Evolutionary conservation across 2,329 filamentous ascomycete species (phyloP), one percentile per base, ranked within the genome.

Genomic region (Piedraia hortae): DNA sequence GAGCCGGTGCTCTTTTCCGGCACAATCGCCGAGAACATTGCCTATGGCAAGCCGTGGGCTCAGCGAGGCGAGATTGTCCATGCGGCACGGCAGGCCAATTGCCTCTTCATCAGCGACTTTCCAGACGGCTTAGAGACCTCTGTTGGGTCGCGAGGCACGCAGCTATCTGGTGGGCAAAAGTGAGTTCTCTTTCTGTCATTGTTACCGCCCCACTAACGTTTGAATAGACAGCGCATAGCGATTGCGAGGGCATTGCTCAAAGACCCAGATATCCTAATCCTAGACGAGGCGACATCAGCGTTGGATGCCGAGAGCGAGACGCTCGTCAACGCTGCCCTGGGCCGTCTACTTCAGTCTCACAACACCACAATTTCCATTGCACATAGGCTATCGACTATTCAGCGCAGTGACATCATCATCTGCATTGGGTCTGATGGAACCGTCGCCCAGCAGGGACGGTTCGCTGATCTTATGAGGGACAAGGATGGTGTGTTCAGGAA

Each of bases 321-420:
- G 0, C 60, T 93, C 3, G 85, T 97, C 28, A 97, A 97, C 43
- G 68, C 77, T 35, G 85, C 85, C 3, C 56, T 97, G 3, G 64
- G 65, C 4, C 65, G 64, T 19, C 57, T 97, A 15, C 65, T 97
- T 13, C 60, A 64, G 30, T 78, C 78, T 14, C 73, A 70, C 38
- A 91, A 85, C 46, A 97, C 88, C 0, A 97, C 85, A 6, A 93
- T 97, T 41, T 89, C 75, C 24, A 97, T 97, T 37, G 88, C 85
- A 1, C 85, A 97, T 48, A 67, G 88, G 21, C 57, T 97, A 4
- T 89, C 75, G 2, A 97, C 85, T 1, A 97, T 97, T 48, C 90
- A 93, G 48, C 64, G 85, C 27, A 88, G 75, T 2, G 85, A 97
- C 41, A 69, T 68, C 31, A 89, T 97, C 41, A 85, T 97, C 34